Evolutionary conservation across 345 rosid genomes (phyloP).

Genomic region (Aquilaria sinensis): DNA sequence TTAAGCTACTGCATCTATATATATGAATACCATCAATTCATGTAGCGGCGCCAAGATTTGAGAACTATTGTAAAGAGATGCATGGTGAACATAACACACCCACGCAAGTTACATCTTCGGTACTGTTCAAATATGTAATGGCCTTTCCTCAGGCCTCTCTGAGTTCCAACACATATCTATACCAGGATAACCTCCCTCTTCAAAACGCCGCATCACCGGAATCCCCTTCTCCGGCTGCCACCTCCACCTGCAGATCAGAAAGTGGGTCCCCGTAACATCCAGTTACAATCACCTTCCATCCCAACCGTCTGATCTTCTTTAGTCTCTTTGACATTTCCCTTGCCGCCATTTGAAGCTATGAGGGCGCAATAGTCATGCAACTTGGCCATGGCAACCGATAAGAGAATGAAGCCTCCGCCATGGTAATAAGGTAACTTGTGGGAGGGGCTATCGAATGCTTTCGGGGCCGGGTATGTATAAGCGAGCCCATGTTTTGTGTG

Average conservation of each 20-base stretch:
- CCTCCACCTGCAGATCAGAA: constrained; percentile 37
- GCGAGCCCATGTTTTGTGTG: constrained; percentile 26
- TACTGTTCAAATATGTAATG: too few relatives aligned
- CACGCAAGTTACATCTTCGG: too few relatives aligned
- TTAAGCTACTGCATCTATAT: too few relatives aligned
- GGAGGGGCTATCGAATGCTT: constrained; percentile 2
- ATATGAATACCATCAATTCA: too few relatives aligned
- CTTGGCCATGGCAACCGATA: not conserved
- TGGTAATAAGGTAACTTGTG: constrained; percentile 19
- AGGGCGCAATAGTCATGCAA: constrained; percentile 8
- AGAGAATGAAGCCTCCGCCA: constrained; percentile 19
- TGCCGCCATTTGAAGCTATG: constrained; percentile 14
- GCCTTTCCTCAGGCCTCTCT: too few relatives aligned
- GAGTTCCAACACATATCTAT: constrained; percentile 15
- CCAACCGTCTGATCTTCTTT: constrained; percentile 7
- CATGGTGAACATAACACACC: too few relatives aligned
- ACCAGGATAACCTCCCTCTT: constrained; percentile 31
- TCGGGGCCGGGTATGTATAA: constrained; percentile 18
- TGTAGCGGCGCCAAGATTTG: too few relatives aligned
- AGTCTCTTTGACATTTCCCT: constrained; percentile 14
- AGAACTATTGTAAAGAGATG: too few relatives aligned
- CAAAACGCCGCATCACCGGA: constrained; percentile 21
- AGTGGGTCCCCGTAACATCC: constrained; percentile 47
- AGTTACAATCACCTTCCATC: constrained; percentile 39
- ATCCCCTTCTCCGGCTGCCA: constrained; percentile 36